phyloP scores from a whole-genome alignment of 257 asterid species.

The Ajuga chamaepitys region DNA sequence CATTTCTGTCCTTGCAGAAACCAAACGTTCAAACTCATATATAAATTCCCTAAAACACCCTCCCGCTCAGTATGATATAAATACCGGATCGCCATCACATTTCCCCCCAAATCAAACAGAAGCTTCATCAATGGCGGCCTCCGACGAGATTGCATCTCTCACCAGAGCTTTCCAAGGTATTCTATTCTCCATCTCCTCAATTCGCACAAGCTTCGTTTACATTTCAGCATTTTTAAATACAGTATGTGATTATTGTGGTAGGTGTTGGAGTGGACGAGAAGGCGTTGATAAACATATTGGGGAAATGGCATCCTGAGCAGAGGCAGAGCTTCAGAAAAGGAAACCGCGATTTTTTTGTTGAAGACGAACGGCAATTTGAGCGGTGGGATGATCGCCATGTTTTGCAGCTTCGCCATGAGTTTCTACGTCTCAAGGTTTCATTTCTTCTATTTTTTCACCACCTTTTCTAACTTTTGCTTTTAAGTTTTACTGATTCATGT shows the following conservation, averaged over 20 bases:
- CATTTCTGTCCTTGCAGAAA: slow-evolving; percentile 12
- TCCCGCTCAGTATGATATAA: slow-evolving; percentile 20
- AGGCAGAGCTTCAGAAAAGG: slow-evolving; percentile 53
- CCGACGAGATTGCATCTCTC: slow-evolving; percentile 49
- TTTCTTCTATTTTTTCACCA: too few species aligned
- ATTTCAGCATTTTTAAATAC: too few species aligned
- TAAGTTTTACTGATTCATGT: too few species aligned
- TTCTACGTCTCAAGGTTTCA: slow-evolving; percentile 74
- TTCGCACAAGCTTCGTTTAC: too few species aligned
- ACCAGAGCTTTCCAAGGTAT: slow-evolving; percentile 69
- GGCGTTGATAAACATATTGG: slow-evolving; percentile 49
- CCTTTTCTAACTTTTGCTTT: too few species aligned
- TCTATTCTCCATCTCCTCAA: neutral
- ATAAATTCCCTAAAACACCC: slow-evolving; percentile 23
- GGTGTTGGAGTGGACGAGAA: slow-evolving; percentile 91
- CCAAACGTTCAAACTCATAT: neutral
- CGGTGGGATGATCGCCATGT: slow-evolving; percentile 66
- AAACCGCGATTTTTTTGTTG: slow-evolving; percentile 44
- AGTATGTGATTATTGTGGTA: neutral
- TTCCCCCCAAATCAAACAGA: slow-evolving; percentile 1
- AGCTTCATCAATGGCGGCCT: slow-evolving; percentile 41
- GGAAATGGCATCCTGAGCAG: slow-evolving; percentile 57
- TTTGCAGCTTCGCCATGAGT: slow-evolving; percentile 67
- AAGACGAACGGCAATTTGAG: slow-evolving; percentile 76
- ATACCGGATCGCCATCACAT: slow-evolving; percentile 1